Conservation (phyloP, 2,329 filamentous ascomycete species). For the Chaetomiaceae sp. region DNA sequence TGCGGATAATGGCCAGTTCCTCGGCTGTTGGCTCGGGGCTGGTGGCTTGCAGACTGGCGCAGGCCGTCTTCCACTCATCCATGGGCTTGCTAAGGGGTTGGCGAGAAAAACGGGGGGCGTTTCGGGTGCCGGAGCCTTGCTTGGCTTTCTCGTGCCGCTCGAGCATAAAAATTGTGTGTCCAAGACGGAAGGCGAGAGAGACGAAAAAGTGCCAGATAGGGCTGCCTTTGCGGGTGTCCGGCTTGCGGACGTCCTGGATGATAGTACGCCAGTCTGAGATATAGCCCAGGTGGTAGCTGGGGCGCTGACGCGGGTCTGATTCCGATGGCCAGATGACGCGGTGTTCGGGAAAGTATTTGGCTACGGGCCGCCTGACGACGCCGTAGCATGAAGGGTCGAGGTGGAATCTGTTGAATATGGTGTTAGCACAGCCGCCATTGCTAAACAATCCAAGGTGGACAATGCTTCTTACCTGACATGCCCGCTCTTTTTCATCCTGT, state of each 20-base stretch:
- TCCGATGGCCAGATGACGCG: constrained; percentile 24
- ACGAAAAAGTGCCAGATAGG: constrained; percentile 26
- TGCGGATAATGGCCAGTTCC: constrained; percentile 32
- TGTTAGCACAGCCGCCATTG: too few species aligned
- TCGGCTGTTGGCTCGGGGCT: constrained; percentile 13
- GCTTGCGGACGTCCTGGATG: background rate
- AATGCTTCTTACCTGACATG: constrained; percentile 23
- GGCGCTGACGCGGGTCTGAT: constrained; percentile 1
- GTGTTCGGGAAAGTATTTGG: constrained; percentile 31
- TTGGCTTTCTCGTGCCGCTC: constrained; percentile 1
- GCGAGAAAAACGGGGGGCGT: background rate
- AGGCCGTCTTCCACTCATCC: constrained; percentile 19
- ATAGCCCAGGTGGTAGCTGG: background rate
- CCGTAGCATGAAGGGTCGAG: constrained; percentile 25
- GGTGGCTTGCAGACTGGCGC: background rate
- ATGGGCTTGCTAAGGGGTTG: constrained; percentile 22
- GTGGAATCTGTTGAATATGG: constrained; percentile 14
- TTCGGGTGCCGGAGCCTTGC: background rate
- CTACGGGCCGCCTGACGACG: constrained; percentile 26
- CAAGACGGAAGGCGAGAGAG: constrained; percentile 28
- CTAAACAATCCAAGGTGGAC: too few species aligned
- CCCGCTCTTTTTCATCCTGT: constrained; percentile 28
- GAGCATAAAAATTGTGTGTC: constrained; percentile 25
- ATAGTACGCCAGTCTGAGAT: constrained; percentile 16
- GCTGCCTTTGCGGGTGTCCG: constrained; percentile 5